phyloP scores from a whole-genome alignment of 139 green algal genomes.

The Diplosphaera chodatii region DNA sequence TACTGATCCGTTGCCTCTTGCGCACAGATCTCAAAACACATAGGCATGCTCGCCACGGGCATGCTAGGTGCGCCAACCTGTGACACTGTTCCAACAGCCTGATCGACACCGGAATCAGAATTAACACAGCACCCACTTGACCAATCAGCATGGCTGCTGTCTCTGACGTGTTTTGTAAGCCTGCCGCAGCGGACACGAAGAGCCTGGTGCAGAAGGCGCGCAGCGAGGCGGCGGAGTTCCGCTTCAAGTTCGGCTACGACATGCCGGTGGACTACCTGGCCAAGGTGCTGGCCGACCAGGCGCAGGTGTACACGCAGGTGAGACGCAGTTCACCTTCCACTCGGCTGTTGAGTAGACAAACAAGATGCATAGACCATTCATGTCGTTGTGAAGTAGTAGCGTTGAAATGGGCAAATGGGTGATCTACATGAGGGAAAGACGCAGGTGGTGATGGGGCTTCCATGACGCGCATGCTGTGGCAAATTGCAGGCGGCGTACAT shows the following conservation, averaged over 20 bases:
- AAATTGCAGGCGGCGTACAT: conserved; percentile 90
- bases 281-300: conserved; percentile 85
- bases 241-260: conserved; percentile 94
- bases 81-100: background rate
- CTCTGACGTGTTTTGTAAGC: too few species aligned
- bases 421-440: too few species aligned
- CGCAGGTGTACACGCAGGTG: conserved; percentile 97
- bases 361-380: too few species aligned
- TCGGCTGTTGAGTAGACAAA: too few species aligned
- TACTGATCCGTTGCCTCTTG: background rate
- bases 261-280: conserved; percentile 91
- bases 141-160: too few species aligned
- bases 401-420: too few species aligned
- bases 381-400: too few species aligned
- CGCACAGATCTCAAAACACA: conserved; percentile 72
- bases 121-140: background rate
- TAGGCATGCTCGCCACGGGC: conserved; percentile 91
- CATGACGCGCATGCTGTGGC: too few species aligned
- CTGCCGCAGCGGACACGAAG: conserved; percentile 77
- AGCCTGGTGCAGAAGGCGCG: conserved; percentile 84
- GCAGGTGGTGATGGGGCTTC: too few species aligned
- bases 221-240: conserved; percentile 86
- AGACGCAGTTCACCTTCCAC: background rate
- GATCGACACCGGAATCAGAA: too few species aligned
- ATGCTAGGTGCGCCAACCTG: conserved; percentile 33